A percentile compares a stretch with the other conserved stretches of the same genome.
These are phyloP conservation scores for Fusarium musae DNA, from an alignment of 2,329 filamentous ascomycete species.

Conservation along the genomic window DNA sequence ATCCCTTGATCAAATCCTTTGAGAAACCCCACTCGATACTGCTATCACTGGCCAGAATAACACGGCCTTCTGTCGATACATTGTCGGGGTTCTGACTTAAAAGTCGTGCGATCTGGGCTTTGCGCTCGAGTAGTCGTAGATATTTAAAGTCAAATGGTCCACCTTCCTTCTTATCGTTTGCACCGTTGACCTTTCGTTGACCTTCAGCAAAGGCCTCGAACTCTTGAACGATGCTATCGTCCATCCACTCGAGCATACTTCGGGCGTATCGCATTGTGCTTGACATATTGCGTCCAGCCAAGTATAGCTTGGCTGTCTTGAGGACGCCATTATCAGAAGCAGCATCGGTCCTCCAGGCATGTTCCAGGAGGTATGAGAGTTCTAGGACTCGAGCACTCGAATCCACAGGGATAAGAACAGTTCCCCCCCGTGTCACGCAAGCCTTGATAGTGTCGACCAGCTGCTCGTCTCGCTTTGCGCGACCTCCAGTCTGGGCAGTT, in stretches of 20 bases:
- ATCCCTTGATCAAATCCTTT: conserved; percentile 76
- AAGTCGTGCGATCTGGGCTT: conserved; percentile 80
- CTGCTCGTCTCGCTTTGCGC: conserved; percentile 85
- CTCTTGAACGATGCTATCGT: conserved; percentile 91
- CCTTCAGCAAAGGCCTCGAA: conserved; percentile 78
- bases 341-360: conserved; percentile 82
- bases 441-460: conserved; percentile 84
- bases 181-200: conserved; percentile 57
- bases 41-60: conserved; percentile 91
- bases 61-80: conserved; percentile 64
- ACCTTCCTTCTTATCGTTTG: conserved; percentile 63
- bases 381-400: conserved; percentile 95
- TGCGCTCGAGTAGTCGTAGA: conserved; percentile 83
- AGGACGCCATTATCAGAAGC: conserved; percentile 63
- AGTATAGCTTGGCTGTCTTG: conserved; percentile 72
- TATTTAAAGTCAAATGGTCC: conserved; percentile 93
- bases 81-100: conserved; percentile 59
- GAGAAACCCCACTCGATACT: conserved; percentile 97
- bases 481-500: conserved; percentile 75
- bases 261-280: conserved; percentile 91
- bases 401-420: conserved; percentile 92
- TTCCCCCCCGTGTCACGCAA: conserved; percentile 84
- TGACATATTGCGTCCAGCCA: conserved; percentile 86
- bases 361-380: conserved; percentile 90
- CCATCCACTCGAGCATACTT: conserved; percentile 99